These are phyloP conservation scores for Helicocarpus griseus DNA, from an alignment of 2,329 filamentous ascomycete genomes.

Conservation along the genomic window DNA sequence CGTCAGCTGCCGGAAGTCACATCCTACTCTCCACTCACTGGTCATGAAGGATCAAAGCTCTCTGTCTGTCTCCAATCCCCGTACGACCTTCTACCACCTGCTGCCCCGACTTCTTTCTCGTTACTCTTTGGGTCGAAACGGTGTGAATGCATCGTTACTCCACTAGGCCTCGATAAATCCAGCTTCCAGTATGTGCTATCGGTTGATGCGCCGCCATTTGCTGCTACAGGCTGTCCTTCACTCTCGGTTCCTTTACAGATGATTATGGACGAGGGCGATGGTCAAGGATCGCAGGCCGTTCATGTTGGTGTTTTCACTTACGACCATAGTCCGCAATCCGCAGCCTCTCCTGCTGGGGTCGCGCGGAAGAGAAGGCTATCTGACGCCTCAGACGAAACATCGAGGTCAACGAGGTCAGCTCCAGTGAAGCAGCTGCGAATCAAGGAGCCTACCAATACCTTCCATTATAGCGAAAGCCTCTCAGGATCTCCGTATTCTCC, in stretches of 20 bases:
- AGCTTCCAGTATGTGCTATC: conserved; percentile 62
- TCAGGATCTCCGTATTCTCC: conserved; percentile 40
- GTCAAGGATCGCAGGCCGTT: conserved; percentile 39
- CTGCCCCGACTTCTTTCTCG: conserved; percentile 42
- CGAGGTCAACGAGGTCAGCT: conserved; percentile 40
- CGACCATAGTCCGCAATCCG: conserved; percentile 34
- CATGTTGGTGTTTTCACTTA: conserved; percentile 56
- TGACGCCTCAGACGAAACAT: conserved; percentile 38
- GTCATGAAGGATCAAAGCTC: conserved; percentile 60
- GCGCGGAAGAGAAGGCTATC: conserved; percentile 50
- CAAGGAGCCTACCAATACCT: conserved; percentile 42
- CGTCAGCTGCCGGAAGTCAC: conserved; percentile 55
- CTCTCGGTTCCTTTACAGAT: conserved; percentile 51
- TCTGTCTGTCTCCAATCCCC: conserved; percentile 64
- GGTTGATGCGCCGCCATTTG: conserved; percentile 59
- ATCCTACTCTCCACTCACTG: conserved; percentile 60
- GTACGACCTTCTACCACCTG: conserved; percentile 60
- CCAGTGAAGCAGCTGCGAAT: conserved; percentile 39
- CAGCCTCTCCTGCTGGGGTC: conserved; percentile 29
- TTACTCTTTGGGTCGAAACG: conserved; percentile 72
- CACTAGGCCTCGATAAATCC: conserved; percentile 48
- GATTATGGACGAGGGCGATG: conserved; percentile 49
- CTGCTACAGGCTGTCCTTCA: conserved; percentile 46
- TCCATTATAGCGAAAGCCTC: conserved; percentile 43
- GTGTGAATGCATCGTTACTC: conserved; percentile 57